phyloP scores from a whole-genome alignment of 73 alveolate species.

The Stentor coeruleus region DNA sequence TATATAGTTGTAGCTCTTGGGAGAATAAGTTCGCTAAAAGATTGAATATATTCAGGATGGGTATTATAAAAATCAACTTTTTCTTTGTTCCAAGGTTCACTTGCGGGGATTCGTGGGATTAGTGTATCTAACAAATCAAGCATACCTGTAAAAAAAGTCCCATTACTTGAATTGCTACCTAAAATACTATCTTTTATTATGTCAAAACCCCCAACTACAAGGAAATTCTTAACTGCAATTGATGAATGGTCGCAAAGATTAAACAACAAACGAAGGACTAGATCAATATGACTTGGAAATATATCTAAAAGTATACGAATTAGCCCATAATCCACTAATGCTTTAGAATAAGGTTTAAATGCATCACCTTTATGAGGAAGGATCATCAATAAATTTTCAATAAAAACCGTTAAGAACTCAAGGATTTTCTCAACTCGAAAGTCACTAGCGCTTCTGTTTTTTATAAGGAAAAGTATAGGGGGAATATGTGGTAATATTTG shows the following conservation, averaged over 20 bases:
- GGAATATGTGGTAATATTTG: background rate
- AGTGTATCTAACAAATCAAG: background rate
- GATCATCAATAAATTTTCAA: background rate
- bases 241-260: slow-evolving; percentile 2
- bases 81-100: background rate
- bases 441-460: background rate
- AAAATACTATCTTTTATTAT: background rate
- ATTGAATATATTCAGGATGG: slow-evolving; percentile 7
- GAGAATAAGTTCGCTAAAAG: background rate
- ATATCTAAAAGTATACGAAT: background rate
- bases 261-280: background rate
- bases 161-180: background rate
- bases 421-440: background rate
- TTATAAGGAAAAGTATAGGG: background rate
- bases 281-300: background rate
- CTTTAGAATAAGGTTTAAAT: background rate
- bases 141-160: background rate
- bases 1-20: background rate
- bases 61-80: background rate
- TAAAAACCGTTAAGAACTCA: slow-evolving; percentile 1
- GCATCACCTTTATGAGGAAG: background rate
- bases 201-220: background rate
- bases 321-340: background rate
- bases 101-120: background rate
- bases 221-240: background rate